These are phyloP conservation scores for Russula ochroleuca DNA, from an alignment of 768 basidiomycete species.

Conservation along the genomic window DNA sequence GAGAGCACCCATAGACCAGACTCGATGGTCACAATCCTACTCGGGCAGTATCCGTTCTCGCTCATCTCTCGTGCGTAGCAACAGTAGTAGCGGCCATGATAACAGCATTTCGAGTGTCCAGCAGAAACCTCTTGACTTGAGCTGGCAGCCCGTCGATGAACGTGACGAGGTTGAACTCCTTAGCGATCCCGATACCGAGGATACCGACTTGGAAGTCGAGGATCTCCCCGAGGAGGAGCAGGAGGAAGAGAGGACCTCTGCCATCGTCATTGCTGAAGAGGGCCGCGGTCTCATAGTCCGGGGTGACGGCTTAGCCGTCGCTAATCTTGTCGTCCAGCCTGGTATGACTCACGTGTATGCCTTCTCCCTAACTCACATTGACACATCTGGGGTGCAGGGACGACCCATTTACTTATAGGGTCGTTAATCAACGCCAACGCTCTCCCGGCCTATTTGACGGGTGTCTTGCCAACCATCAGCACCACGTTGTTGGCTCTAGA, in stretches of 20 bases:
- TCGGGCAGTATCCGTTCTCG: slow-evolving; percentile 60
- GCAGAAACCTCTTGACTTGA: slow-evolving; percentile 67
- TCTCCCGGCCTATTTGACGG: slow-evolving; percentile 70
- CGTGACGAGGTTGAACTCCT: slow-evolving; percentile 58
- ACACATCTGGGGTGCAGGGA: slow-evolving; percentile 47
- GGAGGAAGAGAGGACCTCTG: slow-evolving; percentile 70
- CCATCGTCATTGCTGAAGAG: slow-evolving; percentile 76
- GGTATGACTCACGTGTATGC: slow-evolving; percentile 47
- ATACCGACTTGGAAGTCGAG: slow-evolving; percentile 45
- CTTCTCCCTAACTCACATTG: neutral
- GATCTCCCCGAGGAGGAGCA: slow-evolving; percentile 40
- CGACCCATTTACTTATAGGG: slow-evolving; percentile 91
- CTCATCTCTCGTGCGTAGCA: slow-evolving; percentile 61
- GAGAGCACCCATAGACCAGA: slow-evolving; percentile 55
- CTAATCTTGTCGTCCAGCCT: slow-evolving; percentile 60
- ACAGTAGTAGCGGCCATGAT: slow-evolving; percentile 39
- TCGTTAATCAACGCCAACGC: slow-evolving; percentile 71
- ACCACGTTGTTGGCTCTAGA: slow-evolving; percentile 86
- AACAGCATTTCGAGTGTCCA: slow-evolving; percentile 43
- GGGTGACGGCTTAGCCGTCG: slow-evolving; percentile 57
- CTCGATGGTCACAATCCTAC: slow-evolving; percentile 72
- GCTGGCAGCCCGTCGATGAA: slow-evolving; percentile 71
- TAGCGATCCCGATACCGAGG: slow-evolving; percentile 51
- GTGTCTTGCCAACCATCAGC: slow-evolving; percentile 65
- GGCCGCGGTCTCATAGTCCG: slow-evolving; percentile 80